Evolutionary conservation across 148 eudicot genomes (phyloP).

Genomic region (Suaeda aralocaspica): DNA sequence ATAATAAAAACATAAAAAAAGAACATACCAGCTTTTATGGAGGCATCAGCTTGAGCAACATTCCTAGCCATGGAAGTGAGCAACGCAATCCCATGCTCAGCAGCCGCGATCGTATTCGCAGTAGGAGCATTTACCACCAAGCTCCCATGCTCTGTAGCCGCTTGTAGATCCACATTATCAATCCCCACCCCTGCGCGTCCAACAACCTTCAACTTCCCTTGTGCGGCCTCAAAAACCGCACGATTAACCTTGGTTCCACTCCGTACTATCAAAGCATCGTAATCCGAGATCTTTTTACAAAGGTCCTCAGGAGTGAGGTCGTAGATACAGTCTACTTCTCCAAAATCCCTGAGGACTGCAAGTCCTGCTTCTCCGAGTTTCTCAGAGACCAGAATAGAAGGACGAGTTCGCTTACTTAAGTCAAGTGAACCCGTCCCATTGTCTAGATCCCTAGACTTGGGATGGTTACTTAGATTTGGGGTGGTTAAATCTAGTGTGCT

Average conservation of each 20-base stretch:
- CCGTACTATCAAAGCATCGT: constrained; percentile 76
- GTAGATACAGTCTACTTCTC: constrained; percentile 57
- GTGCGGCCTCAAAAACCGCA: constrained; percentile 59
- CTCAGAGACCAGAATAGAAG: constrained; percentile 74
- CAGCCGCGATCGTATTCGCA: constrained; percentile 88
- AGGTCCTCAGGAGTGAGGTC: constrained; percentile 55
- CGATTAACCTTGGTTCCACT: constrained; percentile 86
- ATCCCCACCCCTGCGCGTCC: constrained; percentile 96
- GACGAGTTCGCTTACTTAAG: constrained; percentile 18
- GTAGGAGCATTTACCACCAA: constrained; percentile 89
- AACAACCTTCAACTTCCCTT: constrained; percentile 70
- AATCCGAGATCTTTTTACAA: constrained; percentile 41
- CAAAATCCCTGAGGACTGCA: constrained; percentile 47
- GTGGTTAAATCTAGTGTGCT: constrained; percentile 11
- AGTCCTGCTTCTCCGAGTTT: constrained; percentile 83
- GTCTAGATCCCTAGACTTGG: background rate
- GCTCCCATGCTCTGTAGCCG: constrained; percentile 81
- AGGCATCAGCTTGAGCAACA: constrained; percentile 87
- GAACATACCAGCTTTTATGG: constrained; percentile 74
- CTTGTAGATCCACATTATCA: constrained; percentile 88
- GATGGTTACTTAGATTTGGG: background rate
- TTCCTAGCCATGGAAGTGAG: constrained; percentile 80
- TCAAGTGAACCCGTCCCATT: background rate
- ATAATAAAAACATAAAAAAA: no score
- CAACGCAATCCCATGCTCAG: constrained; percentile 89